Evolutionary conservation across 2,329 filamentous ascomycete genomes (phyloP).

Genomic region (Monosporascus ibericus): DNA sequence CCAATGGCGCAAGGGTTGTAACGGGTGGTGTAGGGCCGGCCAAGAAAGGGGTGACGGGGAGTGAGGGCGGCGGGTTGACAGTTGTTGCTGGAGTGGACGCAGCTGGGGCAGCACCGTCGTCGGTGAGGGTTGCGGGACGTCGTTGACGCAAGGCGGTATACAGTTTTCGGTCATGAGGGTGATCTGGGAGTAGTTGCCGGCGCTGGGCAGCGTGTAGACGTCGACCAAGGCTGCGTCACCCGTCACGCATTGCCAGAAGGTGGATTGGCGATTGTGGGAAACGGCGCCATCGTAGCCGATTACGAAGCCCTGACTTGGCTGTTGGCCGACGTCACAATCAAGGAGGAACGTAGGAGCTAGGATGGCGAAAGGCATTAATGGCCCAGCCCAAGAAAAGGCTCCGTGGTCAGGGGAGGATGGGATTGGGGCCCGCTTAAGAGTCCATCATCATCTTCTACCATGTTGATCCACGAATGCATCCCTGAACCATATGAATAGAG

Average conservation of each 20-base stretch:
- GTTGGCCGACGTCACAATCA: slow-evolving; percentile 53
- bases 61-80: background rate
- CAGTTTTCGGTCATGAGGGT: slow-evolving; percentile 37
- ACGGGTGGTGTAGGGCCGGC: slow-evolving; percentile 8
- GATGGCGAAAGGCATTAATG: background rate
- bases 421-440: slow-evolving; percentile 35
- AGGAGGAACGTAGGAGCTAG: slow-evolving; percentile 50
- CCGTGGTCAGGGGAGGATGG: background rate
- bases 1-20: no score
- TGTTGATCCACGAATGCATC: slow-evolving; percentile 50
- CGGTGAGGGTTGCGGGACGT: background rate
- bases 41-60: background rate
- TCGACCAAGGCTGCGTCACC: slow-evolving; percentile 48
- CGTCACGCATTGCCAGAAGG: slow-evolving; percentile 57
- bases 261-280: slow-evolving; percentile 41
- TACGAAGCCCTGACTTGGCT: slow-evolving; percentile 48
- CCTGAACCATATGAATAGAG: slow-evolving; percentile 48
- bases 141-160: slow-evolving; percentile 12
- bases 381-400: no score
- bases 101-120: background rate
- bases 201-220: slow-evolving; percentile 41
- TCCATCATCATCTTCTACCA: slow-evolving; percentile 58
- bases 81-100: background rate
- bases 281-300: slow-evolving; percentile 47
- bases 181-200: slow-evolving; percentile 41